phyloP scores from a whole-genome alignment of 176 grass and related monocot genomes.

The Dactylis glomerata region DNA sequence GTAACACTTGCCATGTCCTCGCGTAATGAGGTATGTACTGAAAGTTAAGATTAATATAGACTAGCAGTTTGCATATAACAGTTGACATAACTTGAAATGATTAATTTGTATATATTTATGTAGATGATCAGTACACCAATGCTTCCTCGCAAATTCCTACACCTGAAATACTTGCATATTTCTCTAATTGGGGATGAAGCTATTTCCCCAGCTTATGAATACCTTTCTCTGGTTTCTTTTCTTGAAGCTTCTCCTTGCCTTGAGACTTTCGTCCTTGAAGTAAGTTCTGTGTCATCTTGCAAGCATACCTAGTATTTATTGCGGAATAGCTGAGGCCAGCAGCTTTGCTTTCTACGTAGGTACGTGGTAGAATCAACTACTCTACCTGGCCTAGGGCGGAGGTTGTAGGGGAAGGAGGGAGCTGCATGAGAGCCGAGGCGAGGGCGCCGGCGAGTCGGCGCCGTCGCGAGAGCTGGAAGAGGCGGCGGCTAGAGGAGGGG shows the following conservation, averaged over 20 bases:
- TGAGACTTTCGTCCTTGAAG: neutral
- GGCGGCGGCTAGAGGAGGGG: too few species aligned
- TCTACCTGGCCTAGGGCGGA: too few species aligned
- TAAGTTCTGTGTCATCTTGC: neutral
- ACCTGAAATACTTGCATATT: slow-evolving; percentile 4
- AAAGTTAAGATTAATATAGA: neutral
- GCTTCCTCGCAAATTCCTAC: neutral
- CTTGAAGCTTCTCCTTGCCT: slow-evolving; percentile 20
- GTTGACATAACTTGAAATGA: neutral
- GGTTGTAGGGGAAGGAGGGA: too few species aligned
- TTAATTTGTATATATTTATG: neutral
- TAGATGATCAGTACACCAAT: slow-evolving; percentile 1
- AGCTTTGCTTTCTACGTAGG: neutral
- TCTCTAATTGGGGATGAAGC: neutral
- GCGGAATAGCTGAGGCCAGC: neutral
- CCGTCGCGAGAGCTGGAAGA: too few species aligned
- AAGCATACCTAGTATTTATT: neutral
- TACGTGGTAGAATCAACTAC: too few species aligned
- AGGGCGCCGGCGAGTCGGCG: too few species aligned
- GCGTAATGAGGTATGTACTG: neutral
- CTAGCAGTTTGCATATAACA: neutral
- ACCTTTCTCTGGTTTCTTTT: slow-evolving; percentile 18
- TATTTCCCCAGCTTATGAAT: slow-evolving; percentile 8
- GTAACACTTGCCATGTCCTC: neutral
- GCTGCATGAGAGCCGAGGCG: too few species aligned